Evolutionary conservation across 2,329 filamentous ascomycete genomes (phyloP), one percentile per base, ranked within the genome.

Genomic region (Cercospora zeae-maydis): DNA sequence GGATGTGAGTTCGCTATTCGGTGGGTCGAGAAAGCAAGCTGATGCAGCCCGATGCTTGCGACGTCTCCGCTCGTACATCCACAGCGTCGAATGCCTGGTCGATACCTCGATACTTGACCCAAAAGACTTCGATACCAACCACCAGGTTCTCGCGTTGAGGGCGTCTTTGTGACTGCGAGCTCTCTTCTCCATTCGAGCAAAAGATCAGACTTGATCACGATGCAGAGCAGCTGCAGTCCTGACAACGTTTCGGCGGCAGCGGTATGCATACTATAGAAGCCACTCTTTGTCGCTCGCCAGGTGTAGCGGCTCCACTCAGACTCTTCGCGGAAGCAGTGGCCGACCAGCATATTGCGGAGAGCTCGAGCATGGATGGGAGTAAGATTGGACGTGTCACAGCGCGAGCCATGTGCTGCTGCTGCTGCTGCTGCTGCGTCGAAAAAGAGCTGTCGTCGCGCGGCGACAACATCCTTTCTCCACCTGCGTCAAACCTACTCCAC

Each of bases 401-500:
- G 42, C 31, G 37, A 56, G 59, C 59, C 59, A 61, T 57, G 45
- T 58, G 60, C 42, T n/a, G n/a, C n/a, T n/a, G n/a, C n/a, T n/a
- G n/a, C n/a, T n/a, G n/a, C n/a, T n/a, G n/a, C n/a, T n/a, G n/a
- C n/a, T n/a, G n/a, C n/a, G n/a, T n/a, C n/a, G n/a, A 13, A 39
- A 42, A 21, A 10, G 16, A 42, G 37, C 37, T 42, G 37, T 54
- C 59, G 33, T 34, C n/a, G 34, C 30, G 37, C 31, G 42, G 54
- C 54, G 51, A 14, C n/a, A n/a, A n/a, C 54, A 53, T 47, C 54
- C 60, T 62, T 27, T 58, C 60, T 34, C 57, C 62, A 63, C 21
- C 47, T 16, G 21, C 27, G 39, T 63, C 39, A 52, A 60, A 63
- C 62, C 55, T 47, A 51, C 62, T 60, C 62, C 62, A 63, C 62